Percentiles rank a stretch among this genome's conserved stretches.
phyloP scores from a whole-genome alignment of 1,284 basidiomycete genomes.

The Cutaneotrichosporon sp. region DNA sequence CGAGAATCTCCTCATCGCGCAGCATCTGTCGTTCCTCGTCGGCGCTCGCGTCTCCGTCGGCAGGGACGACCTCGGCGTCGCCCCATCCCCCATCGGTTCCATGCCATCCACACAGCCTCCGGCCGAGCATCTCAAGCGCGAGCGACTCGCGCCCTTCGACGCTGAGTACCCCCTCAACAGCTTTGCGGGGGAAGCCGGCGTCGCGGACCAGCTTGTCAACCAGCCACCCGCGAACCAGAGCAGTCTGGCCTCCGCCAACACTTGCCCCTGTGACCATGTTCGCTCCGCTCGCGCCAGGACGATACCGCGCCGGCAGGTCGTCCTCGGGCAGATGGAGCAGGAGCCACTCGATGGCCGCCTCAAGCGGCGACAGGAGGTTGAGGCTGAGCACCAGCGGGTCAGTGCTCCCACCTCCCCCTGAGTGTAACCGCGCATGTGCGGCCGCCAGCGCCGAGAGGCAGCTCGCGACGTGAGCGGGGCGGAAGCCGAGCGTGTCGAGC shows the following conservation, averaged over 20 bases:
- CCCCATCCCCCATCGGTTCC: slow-evolving; percentile 48
- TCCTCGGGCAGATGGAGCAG: slow-evolving; percentile 54
- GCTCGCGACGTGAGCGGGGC: slow-evolving; percentile 47
- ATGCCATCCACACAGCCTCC: slow-evolving; percentile 48
- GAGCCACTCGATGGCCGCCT: slow-evolving; percentile 52
- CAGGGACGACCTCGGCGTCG: slow-evolving; percentile 50
- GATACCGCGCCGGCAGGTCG: slow-evolving; percentile 56
- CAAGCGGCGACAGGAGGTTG: slow-evolving; percentile 54
- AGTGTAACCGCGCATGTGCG: slow-evolving; percentile 39
- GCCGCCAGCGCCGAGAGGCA: slow-evolving; percentile 39
- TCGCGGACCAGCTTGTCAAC: slow-evolving; percentile 76
- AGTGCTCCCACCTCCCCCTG: slow-evolving; percentile 7
- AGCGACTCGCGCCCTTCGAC: slow-evolving; percentile 37
- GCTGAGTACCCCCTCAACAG: slow-evolving; percentile 58
- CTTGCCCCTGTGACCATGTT: slow-evolving; percentile 56
- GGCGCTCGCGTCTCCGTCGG: slow-evolving; percentile 51
- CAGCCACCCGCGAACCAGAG: slow-evolving; percentile 72
- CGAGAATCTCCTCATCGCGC: slow-evolving; percentile 67
- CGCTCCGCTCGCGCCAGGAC: slow-evolving; percentile 65
- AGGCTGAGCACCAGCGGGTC: slow-evolving; percentile 48
- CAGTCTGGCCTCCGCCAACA: slow-evolving; percentile 53
- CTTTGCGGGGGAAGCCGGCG: slow-evolving; percentile 73
- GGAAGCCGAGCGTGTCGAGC: slow-evolving; percentile 49
- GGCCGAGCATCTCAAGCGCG: slow-evolving; percentile 46
- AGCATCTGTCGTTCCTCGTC: slow-evolving; percentile 53